Base-by-base conservation (phyloP, 1,139 yeast species). In the Candida sanyaensis region DNA sequence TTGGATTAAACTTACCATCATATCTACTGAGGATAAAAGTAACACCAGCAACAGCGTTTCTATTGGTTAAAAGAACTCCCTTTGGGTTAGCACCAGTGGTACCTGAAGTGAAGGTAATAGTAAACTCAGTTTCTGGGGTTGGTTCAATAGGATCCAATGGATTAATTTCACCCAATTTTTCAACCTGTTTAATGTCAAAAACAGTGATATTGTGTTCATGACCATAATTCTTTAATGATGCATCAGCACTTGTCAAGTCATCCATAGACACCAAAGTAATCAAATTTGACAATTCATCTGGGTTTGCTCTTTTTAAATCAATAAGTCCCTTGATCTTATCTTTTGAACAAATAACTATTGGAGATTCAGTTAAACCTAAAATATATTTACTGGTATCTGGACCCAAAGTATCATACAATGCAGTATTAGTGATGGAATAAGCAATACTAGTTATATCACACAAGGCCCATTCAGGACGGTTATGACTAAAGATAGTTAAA, bases 81-180 rank as follows among this genome's bases (percentile, higher is more conserved):
- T 86, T 86, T 13, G 92, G 92, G 48, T 73, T 64, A 9, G 74
- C 54, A 13, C 91, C 91, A 4, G 92, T 85, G 24, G 92, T 84
- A 31, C 92, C 92, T 6, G 91, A 84, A 11, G 96, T 88, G 65
- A 86, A 88, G 39, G 87, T 83, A 52, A 88, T 82, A 43, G 92
- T 84, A 55, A 82, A 80, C 13, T 76, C 53, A 33, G 84, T 76
- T 6, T 81, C 77, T 1, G 84, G 78, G 0, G 59, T 63, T 12
- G 91, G 88, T 6, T 81, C 78, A 34, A 68, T 64, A 43, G 73
- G 73, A 1, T 74, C 70, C 7, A 71, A 60, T 4, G 80, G 79
- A 55, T 73, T 72, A 29, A 75, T 59, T 42, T 65, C 66, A 26
- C 93, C 95, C 33, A 84, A 63, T 29, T 67, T 63, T 52, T 78